Conservation (phyloP, 2,329 filamentous ascomycete genomes). For the Curvularia verruculosa region DNA sequence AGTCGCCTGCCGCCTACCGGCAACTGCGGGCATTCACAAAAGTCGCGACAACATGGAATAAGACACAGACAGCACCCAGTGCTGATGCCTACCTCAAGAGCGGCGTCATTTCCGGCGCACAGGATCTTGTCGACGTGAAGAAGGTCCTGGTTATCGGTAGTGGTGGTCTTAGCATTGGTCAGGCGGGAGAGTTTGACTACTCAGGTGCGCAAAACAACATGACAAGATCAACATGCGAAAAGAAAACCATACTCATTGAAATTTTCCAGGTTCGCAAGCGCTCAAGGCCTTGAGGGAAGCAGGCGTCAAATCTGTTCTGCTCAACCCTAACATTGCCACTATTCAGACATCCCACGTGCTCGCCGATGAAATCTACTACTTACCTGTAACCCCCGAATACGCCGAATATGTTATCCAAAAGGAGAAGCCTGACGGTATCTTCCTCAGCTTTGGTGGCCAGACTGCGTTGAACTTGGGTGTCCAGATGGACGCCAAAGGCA, state of each 20-base stretch:
- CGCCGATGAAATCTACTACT: slow-evolving; percentile 97
- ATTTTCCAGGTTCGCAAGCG: slow-evolving; percentile 82
- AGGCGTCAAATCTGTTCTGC: slow-evolving; percentile 85
- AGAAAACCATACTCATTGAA: slow-evolving; percentile 22
- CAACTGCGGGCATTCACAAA: slow-evolving; percentile 50
- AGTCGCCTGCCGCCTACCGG: slow-evolving; percentile 41
- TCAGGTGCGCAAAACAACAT: slow-evolving; percentile 68
- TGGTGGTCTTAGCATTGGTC: slow-evolving; percentile 94
- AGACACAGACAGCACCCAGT: slow-evolving; percentile 73
- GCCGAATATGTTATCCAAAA: slow-evolving; percentile 96
- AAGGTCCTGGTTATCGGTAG: slow-evolving; percentile 97
- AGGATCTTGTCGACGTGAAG: slow-evolving; percentile 84
- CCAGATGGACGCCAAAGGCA: slow-evolving; percentile 93
- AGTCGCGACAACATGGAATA: slow-evolving; percentile 42
- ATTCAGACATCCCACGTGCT: slow-evolving; percentile 97
- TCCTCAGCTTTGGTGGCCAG: slow-evolving; percentile 96
- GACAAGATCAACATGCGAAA: background rate
- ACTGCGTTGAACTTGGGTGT: slow-evolving; percentile 96
- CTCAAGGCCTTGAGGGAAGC: slow-evolving; percentile 97
- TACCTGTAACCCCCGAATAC: slow-evolving; percentile 97
- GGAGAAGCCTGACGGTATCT: slow-evolving; percentile 94
- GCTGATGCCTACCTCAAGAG: slow-evolving; percentile 88
- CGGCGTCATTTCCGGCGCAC: slow-evolving; percentile 78
- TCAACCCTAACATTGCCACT: slow-evolving; percentile 98
- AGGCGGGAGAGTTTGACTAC: slow-evolving; percentile 98